phyloP scores from a whole-genome alignment of 257 asterid genomes.

The Asclepias syriaca region DNA sequence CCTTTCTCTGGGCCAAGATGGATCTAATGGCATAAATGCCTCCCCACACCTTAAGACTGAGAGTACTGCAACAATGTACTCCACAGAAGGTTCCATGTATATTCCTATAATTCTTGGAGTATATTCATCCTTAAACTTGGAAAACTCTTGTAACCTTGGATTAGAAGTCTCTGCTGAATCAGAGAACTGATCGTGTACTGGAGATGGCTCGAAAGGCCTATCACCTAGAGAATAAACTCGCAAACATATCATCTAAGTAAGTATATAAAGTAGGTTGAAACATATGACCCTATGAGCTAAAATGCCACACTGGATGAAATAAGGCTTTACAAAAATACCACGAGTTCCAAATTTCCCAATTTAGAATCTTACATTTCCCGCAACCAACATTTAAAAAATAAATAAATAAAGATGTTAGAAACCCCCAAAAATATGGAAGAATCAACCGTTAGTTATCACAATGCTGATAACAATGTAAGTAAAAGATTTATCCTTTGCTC shows the following conservation, averaged over 20 bases:
- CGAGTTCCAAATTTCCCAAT: neutral
- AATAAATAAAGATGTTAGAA: neutral
- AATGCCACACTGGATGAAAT: too few relatives aligned
- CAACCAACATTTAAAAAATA: neutral
- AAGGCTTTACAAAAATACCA: neutral
- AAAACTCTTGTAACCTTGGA: constrained; percentile 20
- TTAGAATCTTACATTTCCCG: neutral
- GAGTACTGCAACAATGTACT: constrained; percentile 70
- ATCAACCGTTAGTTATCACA: neutral
- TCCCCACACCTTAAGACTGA: constrained; percentile 86
- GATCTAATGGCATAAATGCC: constrained; percentile 88
- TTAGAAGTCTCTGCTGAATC: constrained; percentile 21
- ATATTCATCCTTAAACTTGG: constrained; percentile 17
- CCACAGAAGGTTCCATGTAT: constrained; percentile 87
- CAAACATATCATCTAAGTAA: constrained; percentile 8
- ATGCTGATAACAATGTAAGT: neutral
- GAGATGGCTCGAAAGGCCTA: constrained; percentile 14
- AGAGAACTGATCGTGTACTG: constrained; percentile 14
- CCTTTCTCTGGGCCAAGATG: constrained; percentile 85
- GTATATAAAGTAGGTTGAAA: neutral
- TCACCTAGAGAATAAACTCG: constrained; percentile 23
- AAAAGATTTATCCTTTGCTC: neutral
- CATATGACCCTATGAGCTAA: neutral
- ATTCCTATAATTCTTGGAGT: constrained; percentile 64
- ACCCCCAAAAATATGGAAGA: neutral